A percentile compares a stretch with the other conserved stretches of the same genome.
Evolutionary conservation across 495 filamentous ascomycete species (phyloP).

Genomic region (Daldinia decipiens): DNA sequence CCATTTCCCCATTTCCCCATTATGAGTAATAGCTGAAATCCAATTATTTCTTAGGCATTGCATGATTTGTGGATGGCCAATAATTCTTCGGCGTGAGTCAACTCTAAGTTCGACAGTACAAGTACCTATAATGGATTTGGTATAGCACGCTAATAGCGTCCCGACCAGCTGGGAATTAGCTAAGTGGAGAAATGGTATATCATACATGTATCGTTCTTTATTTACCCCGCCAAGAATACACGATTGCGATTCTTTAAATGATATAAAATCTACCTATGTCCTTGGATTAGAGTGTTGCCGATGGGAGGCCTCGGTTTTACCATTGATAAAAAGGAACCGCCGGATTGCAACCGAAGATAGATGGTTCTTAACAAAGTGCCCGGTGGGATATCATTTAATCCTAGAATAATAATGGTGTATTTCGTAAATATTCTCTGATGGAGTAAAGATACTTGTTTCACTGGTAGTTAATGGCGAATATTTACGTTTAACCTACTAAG

Average conservation of each 20-base stretch:
- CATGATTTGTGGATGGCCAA: neutral
- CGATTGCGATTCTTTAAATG: too few relatives aligned
- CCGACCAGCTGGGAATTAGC: neutral
- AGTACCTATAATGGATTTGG: neutral
- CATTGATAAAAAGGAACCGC: neutral
- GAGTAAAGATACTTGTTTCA: too few relatives aligned
- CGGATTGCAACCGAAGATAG: neutral
- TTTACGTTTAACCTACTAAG: too few relatives aligned
- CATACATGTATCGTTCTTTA: too few relatives aligned
- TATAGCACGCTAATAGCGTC: neutral
- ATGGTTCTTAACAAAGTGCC: neutral
- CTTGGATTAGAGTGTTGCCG: too few relatives aligned
- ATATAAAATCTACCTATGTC: too few relatives aligned
- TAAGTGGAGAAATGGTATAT: neutral
- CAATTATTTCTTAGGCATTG: too few relatives aligned
- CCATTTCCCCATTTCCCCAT: neutral
- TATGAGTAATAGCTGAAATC: neutral
- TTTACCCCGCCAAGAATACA: neutral
- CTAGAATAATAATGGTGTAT: neutral
- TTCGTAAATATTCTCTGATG: neutral
- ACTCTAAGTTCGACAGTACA: neutral
- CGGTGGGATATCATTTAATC: neutral
- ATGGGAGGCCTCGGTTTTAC: neutral
- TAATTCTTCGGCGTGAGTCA: conserved; percentile 9
- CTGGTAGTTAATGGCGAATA: too few relatives aligned